A percentile compares a stretch with the other conserved stretches of the same genome.
Conservation (phyloP, 371 early-diverging fungal genomes). For the Mortierella sp. region DNA sequence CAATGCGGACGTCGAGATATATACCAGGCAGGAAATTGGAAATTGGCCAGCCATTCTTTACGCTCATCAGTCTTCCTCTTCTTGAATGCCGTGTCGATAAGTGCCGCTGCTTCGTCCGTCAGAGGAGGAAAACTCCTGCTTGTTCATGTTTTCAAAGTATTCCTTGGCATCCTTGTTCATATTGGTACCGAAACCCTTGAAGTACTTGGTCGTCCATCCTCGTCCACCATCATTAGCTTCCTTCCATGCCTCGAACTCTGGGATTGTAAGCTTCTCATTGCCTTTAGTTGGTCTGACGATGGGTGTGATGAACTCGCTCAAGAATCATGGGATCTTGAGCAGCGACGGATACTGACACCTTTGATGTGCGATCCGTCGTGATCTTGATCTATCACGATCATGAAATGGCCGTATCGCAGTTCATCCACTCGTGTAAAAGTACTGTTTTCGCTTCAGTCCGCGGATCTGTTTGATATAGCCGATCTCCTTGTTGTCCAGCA, state of each 20-base stretch:
- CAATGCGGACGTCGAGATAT: constrained; percentile 89
- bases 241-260: constrained; percentile 97
- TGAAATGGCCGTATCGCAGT: constrained; percentile 97
- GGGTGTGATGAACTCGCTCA: constrained; percentile 99
- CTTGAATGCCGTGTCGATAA: constrained; percentile 99
- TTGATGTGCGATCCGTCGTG: constrained; percentile 99
- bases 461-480: constrained; percentile 95
- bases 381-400: constrained; percentile 99
- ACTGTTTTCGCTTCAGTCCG: constrained; percentile 94
- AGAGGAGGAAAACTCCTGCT: constrained; percentile 85
- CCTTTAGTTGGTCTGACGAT: constrained; percentile 89
- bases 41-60: constrained; percentile 95
- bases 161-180: constrained; percentile 92
- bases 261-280: constrained; percentile 87
- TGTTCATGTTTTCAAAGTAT: constrained; percentile 89
- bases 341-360: constrained; percentile 98
- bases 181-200: constrained; percentile 99
- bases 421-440: constrained; percentile 79
- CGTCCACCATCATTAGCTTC: constrained; percentile 68
- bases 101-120: constrained; percentile 74
- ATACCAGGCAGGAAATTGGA: constrained; percentile 91
- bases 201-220: constrained; percentile 95
- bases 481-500: constrained; percentile 94
- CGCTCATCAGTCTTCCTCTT: constrained; percentile 97
- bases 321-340: constrained; percentile 94